phyloP scores from a whole-genome alignment of 192 early-diverging fungal genomes.

The Spizellomyces punctatus region DNA sequence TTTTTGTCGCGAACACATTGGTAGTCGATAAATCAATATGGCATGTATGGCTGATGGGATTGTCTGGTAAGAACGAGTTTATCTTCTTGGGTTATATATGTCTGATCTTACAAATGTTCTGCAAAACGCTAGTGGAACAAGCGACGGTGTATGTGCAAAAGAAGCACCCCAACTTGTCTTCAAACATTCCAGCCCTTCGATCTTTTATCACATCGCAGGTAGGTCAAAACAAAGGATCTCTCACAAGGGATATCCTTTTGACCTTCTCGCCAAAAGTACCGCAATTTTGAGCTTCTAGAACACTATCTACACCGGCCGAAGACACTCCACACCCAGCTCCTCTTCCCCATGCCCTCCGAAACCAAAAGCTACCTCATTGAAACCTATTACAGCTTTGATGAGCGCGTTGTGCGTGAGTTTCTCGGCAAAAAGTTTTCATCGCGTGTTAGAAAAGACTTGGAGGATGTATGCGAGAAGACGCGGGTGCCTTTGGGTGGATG shows the following conservation, averaged over 20 bases:
- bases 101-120: slow-evolving; percentile 1
- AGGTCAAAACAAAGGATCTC: neutral
- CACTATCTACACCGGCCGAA: slow-evolving; percentile 46
- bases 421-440: slow-evolving; percentile 60
- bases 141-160: slow-evolving; percentile 16
- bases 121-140: slow-evolving; percentile 31
- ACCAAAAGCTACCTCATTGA: slow-evolving; percentile 43
- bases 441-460: slow-evolving; percentile 50
- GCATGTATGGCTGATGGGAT: slow-evolving; percentile 35
- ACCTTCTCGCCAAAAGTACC: slow-evolving; percentile 37
- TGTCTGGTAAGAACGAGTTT: slow-evolving; percentile 25
- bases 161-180: neutral
- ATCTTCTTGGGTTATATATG: neutral
- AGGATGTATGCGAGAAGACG: slow-evolving; percentile 42
- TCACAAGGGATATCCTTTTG: neutral
- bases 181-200: neutral
- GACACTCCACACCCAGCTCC: slow-evolving; percentile 37
- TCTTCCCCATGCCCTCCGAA: slow-evolving; percentile 39
- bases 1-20: slow-evolving; percentile 23
- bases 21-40: slow-evolving; percentile 31
- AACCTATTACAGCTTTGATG: slow-evolving; percentile 52
- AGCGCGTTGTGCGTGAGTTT: slow-evolving; percentile 44
- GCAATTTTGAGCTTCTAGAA: slow-evolving; percentile 53
- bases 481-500: slow-evolving; percentile 46
- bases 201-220: slow-evolving; percentile 36